Conservation (phyloP, 768 basidiomycete species). For the Lactarius akahatsu region DNA sequence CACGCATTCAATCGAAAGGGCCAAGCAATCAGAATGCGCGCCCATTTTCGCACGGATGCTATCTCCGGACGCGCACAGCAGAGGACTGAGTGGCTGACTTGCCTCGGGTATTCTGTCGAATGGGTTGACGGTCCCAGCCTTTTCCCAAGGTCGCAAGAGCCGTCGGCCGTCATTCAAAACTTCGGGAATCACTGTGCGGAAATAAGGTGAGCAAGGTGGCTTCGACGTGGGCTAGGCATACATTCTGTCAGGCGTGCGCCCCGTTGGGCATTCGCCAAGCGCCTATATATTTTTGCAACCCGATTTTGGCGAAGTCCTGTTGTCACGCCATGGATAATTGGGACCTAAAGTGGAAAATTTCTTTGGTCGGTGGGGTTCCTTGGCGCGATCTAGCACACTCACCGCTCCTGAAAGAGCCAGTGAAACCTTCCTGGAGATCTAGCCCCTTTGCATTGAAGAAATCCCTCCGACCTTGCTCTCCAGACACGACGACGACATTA, state of each 20-base stretch:
- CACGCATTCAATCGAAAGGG: neutral
- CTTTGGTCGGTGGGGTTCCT: neutral
- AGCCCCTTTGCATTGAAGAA: slow-evolving; percentile 71
- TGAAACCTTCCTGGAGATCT: slow-evolving; percentile 78
- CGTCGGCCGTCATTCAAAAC: slow-evolving; percentile 64
- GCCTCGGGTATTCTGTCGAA: slow-evolving; percentile 72
- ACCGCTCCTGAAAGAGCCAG: slow-evolving; percentile 76
- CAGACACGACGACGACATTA: slow-evolving; percentile 73
- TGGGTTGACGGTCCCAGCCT: slow-evolving; percentile 66
- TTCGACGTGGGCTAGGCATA: slow-evolving; percentile 39
- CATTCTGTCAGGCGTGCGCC: slow-evolving; percentile 58
- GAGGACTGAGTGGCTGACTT: slow-evolving; percentile 29
- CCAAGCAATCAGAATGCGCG: neutral
- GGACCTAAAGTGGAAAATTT: slow-evolving; percentile 49
- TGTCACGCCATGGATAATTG: slow-evolving; percentile 73
- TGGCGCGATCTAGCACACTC: slow-evolving; percentile 32
- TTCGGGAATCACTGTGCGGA: slow-evolving; percentile 56
- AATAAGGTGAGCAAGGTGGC: slow-evolving; percentile 21
- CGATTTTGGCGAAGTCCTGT: slow-evolving; percentile 62
- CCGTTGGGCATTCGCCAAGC: slow-evolving; percentile 61
- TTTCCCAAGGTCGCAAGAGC: slow-evolving; percentile 64
- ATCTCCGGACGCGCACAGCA: slow-evolving; percentile 10
- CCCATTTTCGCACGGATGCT: slow-evolving; percentile 5
- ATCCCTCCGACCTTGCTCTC: slow-evolving; percentile 62
- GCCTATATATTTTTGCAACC: slow-evolving; percentile 68